Evolutionary conservation across 306 rosid species (phyloP).

Genomic region (Purshia tridentata): DNA sequence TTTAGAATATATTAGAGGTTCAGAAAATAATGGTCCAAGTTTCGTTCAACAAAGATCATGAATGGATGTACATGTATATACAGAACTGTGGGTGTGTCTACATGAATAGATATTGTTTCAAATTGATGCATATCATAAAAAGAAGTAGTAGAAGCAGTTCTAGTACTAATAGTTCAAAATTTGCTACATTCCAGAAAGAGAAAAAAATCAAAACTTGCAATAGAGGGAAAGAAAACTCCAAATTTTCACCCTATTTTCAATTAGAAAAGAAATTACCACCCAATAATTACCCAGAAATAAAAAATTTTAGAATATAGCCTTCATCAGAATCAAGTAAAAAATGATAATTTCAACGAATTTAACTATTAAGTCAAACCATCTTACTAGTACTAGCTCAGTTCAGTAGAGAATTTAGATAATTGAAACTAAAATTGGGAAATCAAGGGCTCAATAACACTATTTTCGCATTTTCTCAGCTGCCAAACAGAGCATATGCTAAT

Average conservation of each 20-base stretch:
- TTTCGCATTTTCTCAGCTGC: slow-evolving; percentile 18
- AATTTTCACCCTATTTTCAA: background rate
- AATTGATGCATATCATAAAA: background rate
- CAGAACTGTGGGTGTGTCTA: background rate
- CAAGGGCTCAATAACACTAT: background rate
- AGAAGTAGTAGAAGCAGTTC: background rate
- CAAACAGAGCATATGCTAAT: slow-evolving; percentile 13
- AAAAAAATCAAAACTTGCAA: background rate
- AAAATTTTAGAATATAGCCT: background rate
- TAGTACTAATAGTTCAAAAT: background rate
- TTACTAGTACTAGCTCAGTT: background rate
- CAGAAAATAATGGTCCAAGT: background rate
- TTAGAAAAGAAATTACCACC: background rate
- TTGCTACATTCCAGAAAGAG: background rate
- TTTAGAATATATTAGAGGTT: background rate
- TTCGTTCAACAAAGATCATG: background rate
- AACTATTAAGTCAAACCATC: background rate
- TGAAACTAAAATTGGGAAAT: background rate
- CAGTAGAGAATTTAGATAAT: background rate
- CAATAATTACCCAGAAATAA: slow-evolving; percentile 1
- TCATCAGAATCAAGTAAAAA: background rate
- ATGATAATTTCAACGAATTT: background rate
- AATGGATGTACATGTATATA: background rate
- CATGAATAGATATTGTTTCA: background rate
- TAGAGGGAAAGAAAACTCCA: background rate